Evolutionary conservation across 768 basidiomycete species (phyloP).

Genomic region (Psilocybe cubensis): DNA sequence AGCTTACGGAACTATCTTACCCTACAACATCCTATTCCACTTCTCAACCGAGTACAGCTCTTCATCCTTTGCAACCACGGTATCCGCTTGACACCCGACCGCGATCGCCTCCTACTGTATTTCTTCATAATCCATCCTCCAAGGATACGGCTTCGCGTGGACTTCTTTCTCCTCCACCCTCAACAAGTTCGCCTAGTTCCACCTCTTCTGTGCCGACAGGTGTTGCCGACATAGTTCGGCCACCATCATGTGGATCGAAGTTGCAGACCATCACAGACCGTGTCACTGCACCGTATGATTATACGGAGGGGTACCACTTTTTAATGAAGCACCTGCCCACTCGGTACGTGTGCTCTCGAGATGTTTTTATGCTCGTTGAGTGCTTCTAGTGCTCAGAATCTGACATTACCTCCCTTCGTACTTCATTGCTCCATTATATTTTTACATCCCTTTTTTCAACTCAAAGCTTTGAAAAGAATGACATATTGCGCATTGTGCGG

Average conservation of each 20-base stretch:
- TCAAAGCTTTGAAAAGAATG: conserved; percentile 92
- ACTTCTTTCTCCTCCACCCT: conserved; percentile 42
- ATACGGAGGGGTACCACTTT: conserved; percentile 96
- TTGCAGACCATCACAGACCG: conserved; percentile 65
- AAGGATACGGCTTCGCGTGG: conserved; percentile 34
- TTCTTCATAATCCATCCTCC: conserved; percentile 32
- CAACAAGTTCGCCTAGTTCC: conserved; percentile 43
- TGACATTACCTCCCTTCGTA: conserved; percentile 30
- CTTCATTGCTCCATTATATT: conserved; percentile 15
- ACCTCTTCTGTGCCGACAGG: conserved; percentile 41
- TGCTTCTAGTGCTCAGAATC: conserved; percentile 47
- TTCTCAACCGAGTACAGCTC: conserved; percentile 31
- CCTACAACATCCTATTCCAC: conserved; percentile 34
- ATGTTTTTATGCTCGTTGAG: conserved; percentile 41
- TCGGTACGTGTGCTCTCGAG: conserved; percentile 61
- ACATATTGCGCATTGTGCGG: conserved; percentile 91
- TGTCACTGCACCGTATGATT: conserved; percentile 85
- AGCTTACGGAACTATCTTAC: conserved; percentile 44
- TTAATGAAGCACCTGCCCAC: conserved; percentile 91
- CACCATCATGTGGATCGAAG: conserved; percentile 36
- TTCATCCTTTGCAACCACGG: conserved; percentile 55
- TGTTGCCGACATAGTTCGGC: conserved; percentile 35
- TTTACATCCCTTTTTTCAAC: conserved; percentile 17
- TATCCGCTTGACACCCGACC: conserved; percentile 51
- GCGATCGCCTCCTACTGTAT: conserved; percentile 42